These are phyloP conservation scores for Phytomonas sp. DNA, from an alignment of 208 protist genomes.

Conservation along the genomic window DNA sequence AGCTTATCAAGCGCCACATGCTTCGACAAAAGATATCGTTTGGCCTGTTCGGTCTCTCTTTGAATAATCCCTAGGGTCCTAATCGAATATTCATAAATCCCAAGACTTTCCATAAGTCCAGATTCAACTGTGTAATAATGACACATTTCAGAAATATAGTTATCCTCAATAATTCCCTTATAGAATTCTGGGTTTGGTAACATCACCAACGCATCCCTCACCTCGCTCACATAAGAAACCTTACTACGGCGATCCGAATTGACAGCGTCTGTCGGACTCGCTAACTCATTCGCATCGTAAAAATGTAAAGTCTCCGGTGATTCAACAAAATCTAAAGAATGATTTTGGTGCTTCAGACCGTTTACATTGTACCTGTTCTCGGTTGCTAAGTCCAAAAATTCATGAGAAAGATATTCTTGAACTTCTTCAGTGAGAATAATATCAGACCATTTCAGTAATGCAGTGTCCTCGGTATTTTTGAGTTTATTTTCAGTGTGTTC, in stretches of 20 bases:
- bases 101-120: neutral
- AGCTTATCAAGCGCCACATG: neutral
- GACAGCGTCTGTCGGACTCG: neutral
- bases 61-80: neutral
- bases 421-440: slow-evolving; percentile 2
- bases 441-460: neutral
- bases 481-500: neutral
- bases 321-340: neutral
- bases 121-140: neutral
- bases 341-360: neutral
- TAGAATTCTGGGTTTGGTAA: slow-evolving; percentile 1
- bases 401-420: neutral
- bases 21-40: neutral
- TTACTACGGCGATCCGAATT: neutral
- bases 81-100: neutral
- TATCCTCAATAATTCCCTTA: neutral
- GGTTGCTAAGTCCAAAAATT: neutral
- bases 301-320: neutral
- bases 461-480: neutral
- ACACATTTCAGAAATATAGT: neutral
- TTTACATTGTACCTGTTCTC: neutral
- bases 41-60: neutral
- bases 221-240: neutral
- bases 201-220: neutral
- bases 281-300: neutral